These are phyloP conservation scores for Citrus unshiu DNA, from an alignment of 345 rosid species.

Conservation along the genomic window DNA sequence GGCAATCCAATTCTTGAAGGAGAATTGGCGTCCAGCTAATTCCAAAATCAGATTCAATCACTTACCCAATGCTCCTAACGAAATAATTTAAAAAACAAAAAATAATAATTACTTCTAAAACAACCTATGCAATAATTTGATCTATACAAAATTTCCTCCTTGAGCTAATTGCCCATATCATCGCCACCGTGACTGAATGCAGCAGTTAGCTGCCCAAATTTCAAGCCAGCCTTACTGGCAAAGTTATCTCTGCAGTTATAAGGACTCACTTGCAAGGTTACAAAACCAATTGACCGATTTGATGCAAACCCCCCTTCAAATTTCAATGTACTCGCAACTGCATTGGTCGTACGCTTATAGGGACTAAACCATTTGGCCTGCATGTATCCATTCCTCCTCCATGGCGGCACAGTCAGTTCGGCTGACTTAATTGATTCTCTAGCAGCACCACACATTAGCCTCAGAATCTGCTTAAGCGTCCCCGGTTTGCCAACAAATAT, in stretches of 20 bases:
- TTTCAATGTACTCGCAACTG: neutral
- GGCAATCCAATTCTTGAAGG: neutral
- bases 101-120: neutral
- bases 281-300: conserved; percentile 24
- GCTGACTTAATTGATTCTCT: conserved; percentile 51
- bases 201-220: conserved; percentile 30
- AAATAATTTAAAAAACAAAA: neutral
- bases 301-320: neutral
- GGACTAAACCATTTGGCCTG: conserved; percentile 75
- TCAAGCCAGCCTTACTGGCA: conserved; percentile 13
- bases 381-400: conserved; percentile 80
- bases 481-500: conserved; percentile 51
- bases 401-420: conserved; percentile 59
- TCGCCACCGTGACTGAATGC: conserved; percentile 15
- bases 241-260: conserved; percentile 25
- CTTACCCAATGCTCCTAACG: neutral
- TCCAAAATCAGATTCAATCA: neutral
- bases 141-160: neutral
- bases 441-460: conserved; percentile 59
- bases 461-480: conserved; percentile 53
- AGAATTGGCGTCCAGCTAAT: neutral
- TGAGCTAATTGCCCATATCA: neutral
- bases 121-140: neutral
- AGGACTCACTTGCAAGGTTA: conserved; percentile 9
- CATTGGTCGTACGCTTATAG: conserved; percentile 59